Evolutionary conservation across 176 grass and related monocot species (phyloP).

Genomic region (Poa pratensis): DNA sequence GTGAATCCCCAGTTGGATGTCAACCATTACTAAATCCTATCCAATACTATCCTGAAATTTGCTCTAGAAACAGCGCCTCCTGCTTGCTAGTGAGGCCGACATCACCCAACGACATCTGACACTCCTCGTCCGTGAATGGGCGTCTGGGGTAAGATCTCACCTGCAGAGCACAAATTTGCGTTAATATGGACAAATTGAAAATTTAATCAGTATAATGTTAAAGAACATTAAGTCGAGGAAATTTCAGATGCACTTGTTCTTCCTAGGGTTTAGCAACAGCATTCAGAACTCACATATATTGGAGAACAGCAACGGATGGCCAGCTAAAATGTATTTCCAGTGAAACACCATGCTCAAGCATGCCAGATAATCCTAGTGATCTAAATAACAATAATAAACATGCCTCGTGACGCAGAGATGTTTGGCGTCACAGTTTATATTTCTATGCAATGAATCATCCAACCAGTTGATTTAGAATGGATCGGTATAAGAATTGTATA

Average conservation of each 20-base stretch:
- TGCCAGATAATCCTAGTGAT: not conserved
- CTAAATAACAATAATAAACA: not conserved
- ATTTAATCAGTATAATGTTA: not conserved
- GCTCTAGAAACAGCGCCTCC: slow-evolving; percentile 93
- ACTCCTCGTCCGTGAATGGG: slow-evolving; percentile 66
- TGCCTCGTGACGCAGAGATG: slow-evolving; percentile 12
- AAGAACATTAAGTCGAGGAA: not conserved
- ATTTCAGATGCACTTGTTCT: not conserved
- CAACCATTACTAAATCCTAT: not conserved
- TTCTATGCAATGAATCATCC: not conserved
- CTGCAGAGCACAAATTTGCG: slow-evolving; percentile 37
- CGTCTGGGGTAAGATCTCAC: slow-evolving; percentile 88
- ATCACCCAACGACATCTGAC: slow-evolving; percentile 67
- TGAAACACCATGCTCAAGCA: not conserved
- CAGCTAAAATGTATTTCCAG: slow-evolving; percentile 1
- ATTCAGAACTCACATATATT: not conserved
- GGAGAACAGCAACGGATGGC: not conserved
- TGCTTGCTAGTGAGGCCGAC: slow-evolving; percentile 85
- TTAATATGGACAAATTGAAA: not conserved
- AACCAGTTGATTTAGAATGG: slow-evolving; percentile 22
- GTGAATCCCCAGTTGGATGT: not conserved
- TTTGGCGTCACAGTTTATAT: not conserved
- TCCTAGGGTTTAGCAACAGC: not conserved
- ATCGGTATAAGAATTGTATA: not conserved
- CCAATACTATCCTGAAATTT: slow-evolving; percentile 59